Percentiles rank a stretch among this genome's conserved stretches.
These are phyloP conservation scores for Pseudohyphozyma bogoriensis DNA, from an alignment of 768 basidiomycete genomes.

Conservation along the genomic window DNA sequence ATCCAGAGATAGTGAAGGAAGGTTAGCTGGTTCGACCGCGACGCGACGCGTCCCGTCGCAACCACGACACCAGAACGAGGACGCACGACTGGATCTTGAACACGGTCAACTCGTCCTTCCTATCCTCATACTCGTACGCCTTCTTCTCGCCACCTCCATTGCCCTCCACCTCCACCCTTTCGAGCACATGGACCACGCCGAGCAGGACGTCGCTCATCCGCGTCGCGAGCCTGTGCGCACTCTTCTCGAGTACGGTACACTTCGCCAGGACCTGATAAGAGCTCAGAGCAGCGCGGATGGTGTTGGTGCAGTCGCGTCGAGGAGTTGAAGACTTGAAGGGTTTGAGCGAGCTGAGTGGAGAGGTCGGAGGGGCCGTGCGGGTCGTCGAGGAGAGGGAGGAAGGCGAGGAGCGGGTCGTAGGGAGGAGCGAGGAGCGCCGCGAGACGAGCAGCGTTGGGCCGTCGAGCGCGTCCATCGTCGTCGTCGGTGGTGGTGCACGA, in stretches of 20 bases:
- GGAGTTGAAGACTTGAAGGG: too few relatives aligned
- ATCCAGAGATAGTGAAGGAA: neutral
- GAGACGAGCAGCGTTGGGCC: too few relatives aligned
- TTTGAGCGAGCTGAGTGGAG: too few relatives aligned
- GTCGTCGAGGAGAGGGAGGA: too few relatives aligned
- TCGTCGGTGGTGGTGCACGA: too few relatives aligned
- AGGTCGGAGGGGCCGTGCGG: too few relatives aligned
- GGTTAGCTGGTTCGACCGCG: neutral
- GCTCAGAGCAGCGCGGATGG: neutral
- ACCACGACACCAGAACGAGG: too few relatives aligned
- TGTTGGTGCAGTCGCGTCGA: neutral
- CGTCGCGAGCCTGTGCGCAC: constrained; percentile 1
- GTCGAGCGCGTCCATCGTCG: too few relatives aligned
- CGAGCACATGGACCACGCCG: neutral
- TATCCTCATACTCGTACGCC: constrained; percentile 14
- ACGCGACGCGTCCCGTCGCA: neutral
- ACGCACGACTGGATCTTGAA: constrained; percentile 21
- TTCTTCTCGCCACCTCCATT: neutral
- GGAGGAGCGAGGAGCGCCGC: too few relatives aligned
- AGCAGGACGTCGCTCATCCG: constrained; percentile 11
- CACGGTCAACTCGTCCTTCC: neutral
- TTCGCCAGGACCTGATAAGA: constrained; percentile 3
- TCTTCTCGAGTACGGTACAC: neutral
- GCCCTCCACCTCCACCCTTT: neutral
- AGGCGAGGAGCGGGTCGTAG: too few relatives aligned